phyloP scores from a whole-genome alignment of 1,284 basidiomycete genomes.

The Fomes fomentarius region DNA sequence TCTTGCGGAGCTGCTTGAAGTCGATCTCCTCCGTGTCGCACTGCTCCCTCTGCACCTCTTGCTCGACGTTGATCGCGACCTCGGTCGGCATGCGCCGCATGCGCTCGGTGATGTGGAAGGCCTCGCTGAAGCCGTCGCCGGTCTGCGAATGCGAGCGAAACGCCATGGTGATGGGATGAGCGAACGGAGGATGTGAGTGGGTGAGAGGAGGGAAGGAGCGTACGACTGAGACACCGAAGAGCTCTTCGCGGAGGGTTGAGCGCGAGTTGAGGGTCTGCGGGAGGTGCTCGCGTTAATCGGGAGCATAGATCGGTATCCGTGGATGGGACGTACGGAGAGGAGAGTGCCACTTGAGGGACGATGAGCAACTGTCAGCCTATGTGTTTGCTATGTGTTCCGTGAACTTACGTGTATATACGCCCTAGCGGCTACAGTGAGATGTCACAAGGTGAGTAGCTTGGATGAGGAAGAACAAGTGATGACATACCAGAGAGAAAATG shows the following conservation, averaged over 20 bases:
- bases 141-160: neutral
- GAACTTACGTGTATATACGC: slow-evolving; percentile 19
- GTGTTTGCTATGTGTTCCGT: neutral
- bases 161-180: neutral
- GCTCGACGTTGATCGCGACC: slow-evolving; percentile 15
- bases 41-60: slow-evolving; percentile 12
- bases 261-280: slow-evolving; percentile 18
- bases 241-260: slow-evolving; percentile 16
- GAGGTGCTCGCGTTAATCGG: neutral
- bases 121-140: neutral
- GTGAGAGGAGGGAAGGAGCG: neutral
- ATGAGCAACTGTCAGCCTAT: no score
- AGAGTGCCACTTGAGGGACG: slow-evolving; percentile 5
- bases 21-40: slow-evolving; percentile 5
- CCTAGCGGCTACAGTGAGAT: slow-evolving; percentile 8
- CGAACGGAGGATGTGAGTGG: no score
- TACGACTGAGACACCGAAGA: slow-evolving; percentile 6
- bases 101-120: slow-evolving; percentile 5
- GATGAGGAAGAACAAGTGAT: neutral
- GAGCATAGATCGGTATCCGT: no score
- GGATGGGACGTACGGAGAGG: slow-evolving; percentile 10
- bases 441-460: neutral
- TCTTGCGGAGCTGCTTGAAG: slow-evolving; percentile 7
- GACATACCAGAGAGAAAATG: slow-evolving; percentile 19
- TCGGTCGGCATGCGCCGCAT: slow-evolving; percentile 13